These are phyloP conservation scores for Alternaria alternata DNA, from an alignment of 2,329 filamentous ascomycete species.

Conservation along the genomic window DNA sequence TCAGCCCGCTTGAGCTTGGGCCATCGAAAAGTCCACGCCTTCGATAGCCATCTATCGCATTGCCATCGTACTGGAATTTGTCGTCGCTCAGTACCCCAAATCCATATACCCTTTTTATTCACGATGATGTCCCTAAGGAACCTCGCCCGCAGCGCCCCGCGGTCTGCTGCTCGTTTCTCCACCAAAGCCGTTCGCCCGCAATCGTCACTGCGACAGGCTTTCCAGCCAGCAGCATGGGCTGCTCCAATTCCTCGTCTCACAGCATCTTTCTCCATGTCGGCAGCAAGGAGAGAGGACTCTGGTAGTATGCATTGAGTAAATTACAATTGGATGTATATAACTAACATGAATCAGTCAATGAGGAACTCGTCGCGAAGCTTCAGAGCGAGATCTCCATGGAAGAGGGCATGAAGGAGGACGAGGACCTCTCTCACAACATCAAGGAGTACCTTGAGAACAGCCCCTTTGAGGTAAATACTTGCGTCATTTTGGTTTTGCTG, in stretches of 20 bases:
- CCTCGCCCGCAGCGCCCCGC: constrained; percentile 56
- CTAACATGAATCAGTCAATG: constrained; percentile 59
- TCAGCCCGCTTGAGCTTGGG: constrained; percentile 23
- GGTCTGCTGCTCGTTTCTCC: constrained; percentile 53
- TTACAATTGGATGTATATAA: background rate
- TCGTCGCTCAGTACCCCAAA: constrained; percentile 11
- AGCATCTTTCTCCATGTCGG: constrained; percentile 56
- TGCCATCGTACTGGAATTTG: constrained; percentile 5
- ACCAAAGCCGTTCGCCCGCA: constrained; percentile 49
- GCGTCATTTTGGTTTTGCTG: no score
- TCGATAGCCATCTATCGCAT: constrained; percentile 15
- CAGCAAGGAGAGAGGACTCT: constrained; percentile 46
- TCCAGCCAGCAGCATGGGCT: constrained; percentile 47
- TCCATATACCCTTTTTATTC: constrained; percentile 1
- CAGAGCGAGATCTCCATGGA: constrained; percentile 68
- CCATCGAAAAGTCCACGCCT: constrained; percentile 33
- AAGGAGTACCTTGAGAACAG: constrained; percentile 89
- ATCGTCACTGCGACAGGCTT: constrained; percentile 46
- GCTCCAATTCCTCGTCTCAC: constrained; percentile 42
- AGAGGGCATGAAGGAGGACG: constrained; percentile 76
- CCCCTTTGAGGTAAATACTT: constrained; percentile 72
- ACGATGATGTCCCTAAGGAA: constrained; percentile 57
- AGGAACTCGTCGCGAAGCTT: constrained; percentile 86
- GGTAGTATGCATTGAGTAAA: constrained; percentile 22
- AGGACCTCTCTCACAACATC: constrained; percentile 77